Percentiles rank a stretch among this genome's conserved stretches.
Conservation (phyloP, 208 protist species). For the Trichomonas tenax region DNA sequence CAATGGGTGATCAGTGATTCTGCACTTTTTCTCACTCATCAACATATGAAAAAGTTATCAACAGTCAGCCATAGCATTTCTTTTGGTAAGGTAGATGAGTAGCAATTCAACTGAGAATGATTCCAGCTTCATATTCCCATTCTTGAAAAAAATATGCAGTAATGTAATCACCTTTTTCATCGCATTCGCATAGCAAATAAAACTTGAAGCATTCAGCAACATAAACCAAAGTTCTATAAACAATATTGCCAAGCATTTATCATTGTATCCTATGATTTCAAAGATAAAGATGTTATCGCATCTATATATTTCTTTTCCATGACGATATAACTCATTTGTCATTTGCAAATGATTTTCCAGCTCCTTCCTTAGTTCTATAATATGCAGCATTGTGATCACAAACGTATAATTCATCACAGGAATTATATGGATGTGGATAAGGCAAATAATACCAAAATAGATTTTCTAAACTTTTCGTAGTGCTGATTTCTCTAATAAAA, state of each 20-base stretch:
- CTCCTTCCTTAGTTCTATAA: not conserved
- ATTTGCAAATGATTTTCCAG: not conserved
- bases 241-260: too few relatives aligned
- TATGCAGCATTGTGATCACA: not conserved
- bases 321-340: not conserved
- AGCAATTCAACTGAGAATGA: not conserved
- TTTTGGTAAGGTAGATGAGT: not conserved
- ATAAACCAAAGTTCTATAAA: slow-evolving; percentile 97
- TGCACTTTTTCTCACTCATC: slow-evolving; percentile 72
- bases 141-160: slow-evolving; percentile 91
- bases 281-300: not conserved
- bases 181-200: slow-evolving; percentile 81
- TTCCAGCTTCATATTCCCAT: not conserved
- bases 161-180: slow-evolving; percentile 69
- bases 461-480: not conserved
- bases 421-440: not conserved
- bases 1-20: slow-evolving; percentile 93
- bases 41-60: slow-evolving; percentile 94
- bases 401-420: not conserved
- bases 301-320: not conserved
- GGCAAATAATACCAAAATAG: not conserved
- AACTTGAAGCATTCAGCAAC: slow-evolving; percentile 97
- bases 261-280: not conserved
- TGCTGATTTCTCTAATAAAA: not conserved
- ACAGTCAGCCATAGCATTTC: slow-evolving; percentile 79